Base-by-base conservation (phyloP, 495 filamentous ascomycete species). In the Trichoderma orchidacearum region DNA sequence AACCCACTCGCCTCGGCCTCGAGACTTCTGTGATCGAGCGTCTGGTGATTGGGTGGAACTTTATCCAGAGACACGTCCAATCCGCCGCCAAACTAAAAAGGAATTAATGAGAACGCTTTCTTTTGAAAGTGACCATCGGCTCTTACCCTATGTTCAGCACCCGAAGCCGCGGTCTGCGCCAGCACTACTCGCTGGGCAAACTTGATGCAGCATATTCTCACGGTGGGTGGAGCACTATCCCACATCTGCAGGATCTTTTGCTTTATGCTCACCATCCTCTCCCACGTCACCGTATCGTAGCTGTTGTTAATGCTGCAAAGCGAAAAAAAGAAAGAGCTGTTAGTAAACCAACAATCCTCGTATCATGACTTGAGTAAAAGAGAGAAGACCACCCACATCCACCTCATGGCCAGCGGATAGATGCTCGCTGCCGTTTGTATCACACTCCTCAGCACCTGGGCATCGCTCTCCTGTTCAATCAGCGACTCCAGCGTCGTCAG, bases 201-300 rank as follows among this genome's bases (percentile, higher is more conserved):
- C 66, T 98, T 98, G 77, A 96, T 87, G 70, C 93, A 96, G 76
- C 89, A 92, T 64, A 96, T 79, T 64, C 85, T 85, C 45, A 97
- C 81, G 0, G 87, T 83, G 8, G 81, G 75, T 3, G 81, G 74
- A 9, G 88, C 89, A 23, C 76, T 77, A 69, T 97, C 93, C 93
- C 91, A 96, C 66, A 90, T 80, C 51, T 78, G 82, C 58, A 96
- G 68, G 56, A 98, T 91, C 53, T 84, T 87, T 18, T 84, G 81
- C 72, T 98, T 98, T 70, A 97, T 93, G 11, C 83, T 77, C 51
- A 80, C 78, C 81, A 96, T 96, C 41, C 81, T 80, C 60, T 92
- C 86, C 93, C 93, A 98, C 53, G 81, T 80, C 52, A 81, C 72
- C n/a, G 69, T 72, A 63, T 96, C 87, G 64, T 85, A 80, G 5